Evolutionary conservation across 192 early-diverging fungal species (phyloP).

Genomic region (Linnemannia zychae): DNA sequence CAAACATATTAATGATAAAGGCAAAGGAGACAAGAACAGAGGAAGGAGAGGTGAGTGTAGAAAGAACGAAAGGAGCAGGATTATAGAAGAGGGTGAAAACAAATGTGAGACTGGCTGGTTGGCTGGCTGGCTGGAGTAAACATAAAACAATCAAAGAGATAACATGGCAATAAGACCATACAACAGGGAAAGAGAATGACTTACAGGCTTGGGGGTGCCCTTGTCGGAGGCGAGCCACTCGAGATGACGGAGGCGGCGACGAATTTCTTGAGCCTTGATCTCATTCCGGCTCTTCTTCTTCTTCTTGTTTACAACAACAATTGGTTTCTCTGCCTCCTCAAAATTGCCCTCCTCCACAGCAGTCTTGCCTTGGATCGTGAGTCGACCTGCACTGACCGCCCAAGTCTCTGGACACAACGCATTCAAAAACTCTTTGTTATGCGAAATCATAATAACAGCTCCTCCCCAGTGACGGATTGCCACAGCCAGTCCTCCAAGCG

Average conservation of each 20-base stretch:
- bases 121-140: too few relatives aligned
- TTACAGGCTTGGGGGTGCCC: conserved; percentile 45
- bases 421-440: conserved; percentile 80
- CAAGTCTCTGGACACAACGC: conserved; percentile 80
- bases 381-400: conserved; percentile 70
- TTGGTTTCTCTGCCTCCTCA: conserved; percentile 61
- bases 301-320: conserved; percentile 65
- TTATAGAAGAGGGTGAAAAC: too few relatives aligned
- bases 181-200: not conserved
- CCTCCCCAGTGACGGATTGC: conserved; percentile 82
- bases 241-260: conserved; percentile 63
- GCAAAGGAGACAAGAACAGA: not conserved
- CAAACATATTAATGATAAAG: too few relatives aligned
- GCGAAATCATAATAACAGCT: conserved; percentile 87
- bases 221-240: conserved; percentile 62
- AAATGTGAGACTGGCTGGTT: too few relatives aligned
- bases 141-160: not conserved
- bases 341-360: conserved; percentile 60
- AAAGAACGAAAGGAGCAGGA: too few relatives aligned
- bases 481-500: conserved; percentile 79
- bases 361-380: conserved; percentile 60
- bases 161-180: too few relatives aligned
- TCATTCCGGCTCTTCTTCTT: conserved; percentile 71
- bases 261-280: conserved; percentile 61
- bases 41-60: not conserved